These are phyloP conservation scores for Kwoniella europaea DNA, from an alignment of 768 basidiomycete species.

Conservation along the genomic window DNA sequence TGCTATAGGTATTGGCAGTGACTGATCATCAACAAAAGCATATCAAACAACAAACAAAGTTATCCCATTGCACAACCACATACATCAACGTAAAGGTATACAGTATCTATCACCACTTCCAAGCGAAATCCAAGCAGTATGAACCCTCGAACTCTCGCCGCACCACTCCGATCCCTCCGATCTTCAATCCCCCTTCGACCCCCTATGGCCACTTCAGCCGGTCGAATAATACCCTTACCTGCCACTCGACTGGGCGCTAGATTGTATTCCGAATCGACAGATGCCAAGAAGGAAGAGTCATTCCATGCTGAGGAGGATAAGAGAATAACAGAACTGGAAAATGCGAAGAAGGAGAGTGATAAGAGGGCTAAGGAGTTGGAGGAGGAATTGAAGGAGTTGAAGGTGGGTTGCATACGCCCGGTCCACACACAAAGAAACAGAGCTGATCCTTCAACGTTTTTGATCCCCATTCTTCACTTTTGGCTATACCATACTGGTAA, in stretches of 20 bases:
- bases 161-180: constrained; percentile 29
- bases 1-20: not conserved
- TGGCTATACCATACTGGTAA: too few relatives aligned
- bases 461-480: too few relatives aligned
- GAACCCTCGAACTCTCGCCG: constrained; percentile 22
- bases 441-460: too few relatives aligned
- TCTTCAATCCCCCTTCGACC: constrained; percentile 27
- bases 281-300: constrained; percentile 27
- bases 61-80: not conserved
- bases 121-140: not conserved
- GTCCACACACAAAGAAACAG: too few relatives aligned
- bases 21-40: not conserved
- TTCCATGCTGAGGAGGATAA: constrained; percentile 27
- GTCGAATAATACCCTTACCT: constrained; percentile 10
- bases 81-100: too few relatives aligned
- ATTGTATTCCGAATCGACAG: constrained; percentile 28
- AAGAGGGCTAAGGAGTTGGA: constrained; percentile 49
- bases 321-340: constrained; percentile 29
- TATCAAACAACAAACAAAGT: not conserved
- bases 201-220: constrained; percentile 6
- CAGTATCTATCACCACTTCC: not conserved
- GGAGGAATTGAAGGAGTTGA: constrained; percentile 64
- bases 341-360: constrained; percentile 36
- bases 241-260: constrained; percentile 2
- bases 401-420: constrained; percentile 65